Evolutionary conservation across 164 flowering plant species (phyloP).

Genomic region (Nymphaea thermarum): DNA sequence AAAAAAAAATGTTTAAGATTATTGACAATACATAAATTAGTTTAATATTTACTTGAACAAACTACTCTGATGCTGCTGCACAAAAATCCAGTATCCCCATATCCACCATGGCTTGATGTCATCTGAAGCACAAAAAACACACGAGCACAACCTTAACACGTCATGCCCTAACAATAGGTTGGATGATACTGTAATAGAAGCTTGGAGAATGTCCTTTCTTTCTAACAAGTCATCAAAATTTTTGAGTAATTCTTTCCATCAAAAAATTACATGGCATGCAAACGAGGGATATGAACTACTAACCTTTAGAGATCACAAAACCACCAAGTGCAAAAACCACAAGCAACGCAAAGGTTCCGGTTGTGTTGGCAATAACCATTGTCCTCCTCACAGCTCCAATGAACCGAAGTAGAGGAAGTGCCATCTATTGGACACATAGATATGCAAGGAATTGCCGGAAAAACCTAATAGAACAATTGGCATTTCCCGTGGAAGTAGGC

Average conservation of each 20-base stretch:
- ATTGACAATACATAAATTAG: too few relatives aligned
- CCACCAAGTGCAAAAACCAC: conserved; percentile 77
- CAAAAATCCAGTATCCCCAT: conserved; percentile 18
- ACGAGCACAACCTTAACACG: neutral
- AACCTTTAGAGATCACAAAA: conserved; percentile 70
- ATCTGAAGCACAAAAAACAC: conserved; percentile 18
- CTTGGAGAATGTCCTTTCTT: neutral
- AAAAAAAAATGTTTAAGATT: too few relatives aligned
- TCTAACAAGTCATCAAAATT: neutral
- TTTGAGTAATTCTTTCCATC: neutral
- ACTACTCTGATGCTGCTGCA: too few relatives aligned
- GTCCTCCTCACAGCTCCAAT: conserved; percentile 60
- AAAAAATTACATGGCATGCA: neutral
- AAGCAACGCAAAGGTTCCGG: conserved; percentile 49
- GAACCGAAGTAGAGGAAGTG: conserved; percentile 59
- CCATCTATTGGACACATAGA: conserved; percentile 78
- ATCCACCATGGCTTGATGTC: conserved; percentile 39
- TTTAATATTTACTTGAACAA: too few relatives aligned
- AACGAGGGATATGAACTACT: neutral
- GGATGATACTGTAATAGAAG: neutral
- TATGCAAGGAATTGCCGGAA: conserved; percentile 62
- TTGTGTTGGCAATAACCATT: conserved; percentile 59
- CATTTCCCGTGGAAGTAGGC: neutral
- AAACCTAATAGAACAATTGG: conserved; percentile 36
- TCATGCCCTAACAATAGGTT: too few relatives aligned